Conservation (phyloP, 805 yeast genomes). For the Yarrowia deformans region DNA sequence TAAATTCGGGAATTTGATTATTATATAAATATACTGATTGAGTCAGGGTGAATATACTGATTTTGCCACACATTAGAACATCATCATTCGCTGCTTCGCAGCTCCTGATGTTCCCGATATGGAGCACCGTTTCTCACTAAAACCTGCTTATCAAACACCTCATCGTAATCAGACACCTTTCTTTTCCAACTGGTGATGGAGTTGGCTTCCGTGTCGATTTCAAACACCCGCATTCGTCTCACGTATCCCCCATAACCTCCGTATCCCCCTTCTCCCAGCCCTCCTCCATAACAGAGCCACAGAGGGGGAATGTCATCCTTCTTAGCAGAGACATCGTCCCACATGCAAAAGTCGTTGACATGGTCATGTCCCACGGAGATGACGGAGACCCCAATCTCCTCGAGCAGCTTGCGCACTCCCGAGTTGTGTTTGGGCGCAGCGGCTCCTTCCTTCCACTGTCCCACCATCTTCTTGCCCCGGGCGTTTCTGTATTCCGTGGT, state of each 20-base stretch:
- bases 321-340: constrained; percentile 50
- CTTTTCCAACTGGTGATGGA: constrained; percentile 76
- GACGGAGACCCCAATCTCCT: constrained; percentile 73
- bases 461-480: constrained; percentile 56
- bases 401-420: constrained; percentile 66
- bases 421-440: constrained; percentile 80
- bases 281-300: constrained; percentile 96
- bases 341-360: constrained; percentile 87
- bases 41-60: too few relatives aligned
- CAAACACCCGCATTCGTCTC: constrained; percentile 79
- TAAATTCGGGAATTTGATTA: too few relatives aligned
- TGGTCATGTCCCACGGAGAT: constrained; percentile 94
- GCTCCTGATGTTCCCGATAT: not conserved
- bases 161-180: constrained; percentile 61
- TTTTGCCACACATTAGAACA: too few relatives aligned
- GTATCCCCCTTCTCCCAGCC: constrained; percentile 93
- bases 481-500: constrained; percentile 77
- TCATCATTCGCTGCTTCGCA: too few relatives aligned
- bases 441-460: constrained; percentile 71
- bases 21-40: too few relatives aligned
- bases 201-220: constrained; percentile 61
- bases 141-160: constrained; percentile 58
- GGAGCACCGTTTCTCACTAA: constrained; percentile 56
- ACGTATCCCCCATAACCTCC: constrained; percentile 89
- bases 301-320: constrained; percentile 48